phyloP scores from a whole-genome alignment of 768 basidiomycete species.

The Calocera cornea region DNA sequence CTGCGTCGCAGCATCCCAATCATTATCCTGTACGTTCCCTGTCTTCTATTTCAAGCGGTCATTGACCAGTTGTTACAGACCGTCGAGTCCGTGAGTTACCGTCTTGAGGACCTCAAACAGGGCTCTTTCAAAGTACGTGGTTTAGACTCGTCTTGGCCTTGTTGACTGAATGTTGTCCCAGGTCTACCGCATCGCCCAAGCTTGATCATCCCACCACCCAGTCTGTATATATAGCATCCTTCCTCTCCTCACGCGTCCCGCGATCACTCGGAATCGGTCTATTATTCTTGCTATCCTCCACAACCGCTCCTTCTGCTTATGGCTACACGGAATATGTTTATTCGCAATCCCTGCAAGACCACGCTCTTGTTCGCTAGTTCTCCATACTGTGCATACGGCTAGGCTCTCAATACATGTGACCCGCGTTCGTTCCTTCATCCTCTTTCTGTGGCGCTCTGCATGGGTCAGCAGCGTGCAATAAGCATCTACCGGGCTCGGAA shows the following conservation, averaged over 20 bases:
- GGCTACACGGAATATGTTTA: neutral
- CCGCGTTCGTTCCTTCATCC: too few relatives aligned
- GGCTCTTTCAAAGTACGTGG: constrained; percentile 57
- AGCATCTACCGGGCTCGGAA: too few relatives aligned
- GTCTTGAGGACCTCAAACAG: constrained; percentile 78
- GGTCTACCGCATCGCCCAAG: constrained; percentile 24
- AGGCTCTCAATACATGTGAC: too few relatives aligned
- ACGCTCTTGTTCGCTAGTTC: too few relatives aligned
- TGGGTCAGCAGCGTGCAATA: too few relatives aligned
- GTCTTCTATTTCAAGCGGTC: constrained; percentile 9
- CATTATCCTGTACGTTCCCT: constrained; percentile 57
- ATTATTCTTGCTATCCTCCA: neutral
- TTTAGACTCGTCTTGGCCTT: neutral
- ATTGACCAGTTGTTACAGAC: constrained; percentile 25
- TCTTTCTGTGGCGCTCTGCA: too few relatives aligned
- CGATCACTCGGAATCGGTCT: neutral
- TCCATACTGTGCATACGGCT: too few relatives aligned
- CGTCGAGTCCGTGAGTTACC: constrained; percentile 72
- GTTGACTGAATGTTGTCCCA: constrained; percentile 8
- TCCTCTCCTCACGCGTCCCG: neutral
- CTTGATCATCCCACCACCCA: constrained; percentile 9
- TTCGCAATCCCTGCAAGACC: neutral
- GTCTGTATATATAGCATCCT: neutral
- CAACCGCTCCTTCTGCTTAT: neutral
- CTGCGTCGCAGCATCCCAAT: constrained; percentile 69